Evolutionary conservation across 768 basidiomycete genomes (phyloP).

Genomic region (Calocybe cyanea): DNA sequence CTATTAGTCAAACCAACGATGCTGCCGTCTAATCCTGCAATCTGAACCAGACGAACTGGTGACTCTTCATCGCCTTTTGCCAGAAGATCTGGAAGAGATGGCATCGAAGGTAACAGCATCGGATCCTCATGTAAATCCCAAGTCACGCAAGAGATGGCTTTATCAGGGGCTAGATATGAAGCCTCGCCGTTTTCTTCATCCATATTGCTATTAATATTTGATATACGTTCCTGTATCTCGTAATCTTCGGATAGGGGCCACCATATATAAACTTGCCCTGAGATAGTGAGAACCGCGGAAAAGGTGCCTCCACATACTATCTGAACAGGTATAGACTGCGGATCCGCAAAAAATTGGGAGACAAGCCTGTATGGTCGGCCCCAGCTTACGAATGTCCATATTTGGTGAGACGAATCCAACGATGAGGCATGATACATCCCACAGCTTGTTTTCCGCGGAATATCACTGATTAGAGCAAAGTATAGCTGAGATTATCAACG

Average conservation of each 20-base stretch:
- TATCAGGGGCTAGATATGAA: constrained; percentile 30
- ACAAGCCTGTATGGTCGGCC: constrained; percentile 70
- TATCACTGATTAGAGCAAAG: not conserved
- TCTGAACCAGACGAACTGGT: constrained; percentile 59
- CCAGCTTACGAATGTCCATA: constrained; percentile 79
- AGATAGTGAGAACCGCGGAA: constrained; percentile 66
- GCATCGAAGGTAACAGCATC: constrained; percentile 54
- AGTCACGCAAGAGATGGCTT: constrained; percentile 53
- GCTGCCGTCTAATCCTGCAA: constrained; percentile 73
- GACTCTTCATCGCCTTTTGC: constrained; percentile 22
- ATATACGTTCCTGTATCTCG: constrained; percentile 32
- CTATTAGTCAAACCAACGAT: constrained; percentile 77
- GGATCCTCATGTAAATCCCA: constrained; percentile 60
- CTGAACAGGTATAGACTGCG: constrained; percentile 42
- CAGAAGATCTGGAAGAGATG: constrained; percentile 50
- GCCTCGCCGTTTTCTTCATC: constrained; percentile 36
- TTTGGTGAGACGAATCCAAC: constrained; percentile 51
- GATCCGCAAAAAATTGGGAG: constrained; percentile 44
- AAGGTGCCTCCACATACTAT: constrained; percentile 82
- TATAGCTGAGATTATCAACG: not conserved
- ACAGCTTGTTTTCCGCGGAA: constrained; percentile 45
- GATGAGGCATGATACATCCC: constrained; percentile 71
- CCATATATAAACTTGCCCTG: constrained; percentile 73
- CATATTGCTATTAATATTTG: constrained; percentile 39
- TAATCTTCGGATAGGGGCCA: constrained; percentile 66